phyloP scores from a whole-genome alignment of 441 rosid genomes.

The Populus hybrid region DNA sequence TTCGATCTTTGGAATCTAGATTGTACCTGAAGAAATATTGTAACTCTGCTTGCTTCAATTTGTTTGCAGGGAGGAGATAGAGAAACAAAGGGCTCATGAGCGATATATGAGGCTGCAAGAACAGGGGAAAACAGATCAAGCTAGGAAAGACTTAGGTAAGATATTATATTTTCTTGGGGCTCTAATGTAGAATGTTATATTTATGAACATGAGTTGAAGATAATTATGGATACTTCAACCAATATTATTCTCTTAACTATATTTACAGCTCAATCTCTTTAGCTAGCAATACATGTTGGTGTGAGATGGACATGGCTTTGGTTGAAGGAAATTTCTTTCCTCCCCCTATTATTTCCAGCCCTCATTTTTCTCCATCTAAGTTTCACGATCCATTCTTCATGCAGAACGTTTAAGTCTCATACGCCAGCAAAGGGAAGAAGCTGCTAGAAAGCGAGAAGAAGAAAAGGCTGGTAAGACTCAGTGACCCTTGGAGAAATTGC shows the following conservation, averaged over 20 bases:
- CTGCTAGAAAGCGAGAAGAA: slow-evolving; percentile 88
- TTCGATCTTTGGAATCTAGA: background rate
- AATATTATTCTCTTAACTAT: background rate
- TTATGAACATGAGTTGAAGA: background rate
- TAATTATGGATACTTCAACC: background rate
- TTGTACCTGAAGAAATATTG: background rate
- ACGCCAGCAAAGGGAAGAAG: slow-evolving; percentile 90
- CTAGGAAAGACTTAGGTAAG: slow-evolving; percentile 85
- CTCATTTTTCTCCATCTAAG: background rate
- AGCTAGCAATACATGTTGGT: background rate
- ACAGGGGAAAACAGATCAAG: slow-evolving; percentile 93
- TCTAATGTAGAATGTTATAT: background rate
- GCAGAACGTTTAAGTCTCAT: slow-evolving; percentile 82
- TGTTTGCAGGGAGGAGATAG: slow-evolving; percentile 78
- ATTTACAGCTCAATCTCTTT: too few relatives aligned
- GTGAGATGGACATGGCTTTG: background rate
- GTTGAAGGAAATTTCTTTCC: background rate
- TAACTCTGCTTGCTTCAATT: background rate
- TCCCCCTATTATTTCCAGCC: background rate
- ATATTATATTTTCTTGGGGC: background rate
- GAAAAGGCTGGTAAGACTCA: slow-evolving; percentile 74
- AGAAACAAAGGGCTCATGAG: slow-evolving; percentile 89
- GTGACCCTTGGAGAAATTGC: background rate
- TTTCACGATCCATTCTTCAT: background rate
- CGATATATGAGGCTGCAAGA: slow-evolving; percentile 96